phyloP scores from a whole-genome alignment of 2,329 filamentous ascomycete genomes.

The Rhynchosporium agropyri region DNA sequence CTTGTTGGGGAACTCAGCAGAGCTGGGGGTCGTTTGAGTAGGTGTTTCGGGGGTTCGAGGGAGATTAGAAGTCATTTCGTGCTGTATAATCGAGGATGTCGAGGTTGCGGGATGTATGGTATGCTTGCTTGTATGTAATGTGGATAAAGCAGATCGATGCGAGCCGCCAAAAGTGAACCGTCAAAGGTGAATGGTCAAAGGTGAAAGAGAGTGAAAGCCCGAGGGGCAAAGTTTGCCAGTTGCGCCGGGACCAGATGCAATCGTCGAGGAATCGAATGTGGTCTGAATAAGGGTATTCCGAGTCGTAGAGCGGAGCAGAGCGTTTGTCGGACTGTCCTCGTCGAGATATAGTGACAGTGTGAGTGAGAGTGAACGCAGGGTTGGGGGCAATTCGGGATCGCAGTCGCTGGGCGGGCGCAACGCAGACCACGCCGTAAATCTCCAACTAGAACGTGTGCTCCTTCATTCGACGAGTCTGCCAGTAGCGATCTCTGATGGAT shows the following conservation, averaged over 20 bases:
- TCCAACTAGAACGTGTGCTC: constrained; percentile 20
- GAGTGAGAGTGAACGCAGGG: constrained; percentile 23
- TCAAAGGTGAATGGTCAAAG: constrained; percentile 19
- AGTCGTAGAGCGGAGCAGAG: constrained; percentile 20
- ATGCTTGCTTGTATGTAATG: constrained; percentile 9
- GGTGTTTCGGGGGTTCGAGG: constrained; percentile 70
- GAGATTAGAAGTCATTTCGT: constrained; percentile 62
- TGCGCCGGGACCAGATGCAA: constrained; percentile 27
- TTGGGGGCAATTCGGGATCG: constrained; percentile 21
- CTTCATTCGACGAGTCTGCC: constrained; percentile 30
- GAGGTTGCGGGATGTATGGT: constrained; percentile 16
- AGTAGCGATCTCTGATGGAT: constrained; percentile 12
- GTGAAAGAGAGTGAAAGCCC: constrained; percentile 18
- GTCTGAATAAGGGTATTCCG: constrained; percentile 11
- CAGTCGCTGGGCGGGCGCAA: constrained; percentile 32
- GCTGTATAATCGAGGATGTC: constrained; percentile 19
- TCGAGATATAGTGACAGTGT: constrained; percentile 1
- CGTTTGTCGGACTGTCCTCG: constrained; percentile 21
- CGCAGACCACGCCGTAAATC: constrained; percentile 24
- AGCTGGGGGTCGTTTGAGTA: constrained; percentile 59
- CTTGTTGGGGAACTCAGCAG: constrained; percentile 47
- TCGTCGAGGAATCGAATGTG: constrained; percentile 10
- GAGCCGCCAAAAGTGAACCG: constrained; percentile 4
- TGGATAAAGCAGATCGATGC: constrained; percentile 22
- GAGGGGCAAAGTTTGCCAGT: constrained; percentile 23